A percentile compares a stretch with the other conserved stretches of the same genome.
These are phyloP conservation scores for Halenospora varia DNA, from an alignment of 495 filamentous ascomycete species.

Conservation along the genomic window DNA sequence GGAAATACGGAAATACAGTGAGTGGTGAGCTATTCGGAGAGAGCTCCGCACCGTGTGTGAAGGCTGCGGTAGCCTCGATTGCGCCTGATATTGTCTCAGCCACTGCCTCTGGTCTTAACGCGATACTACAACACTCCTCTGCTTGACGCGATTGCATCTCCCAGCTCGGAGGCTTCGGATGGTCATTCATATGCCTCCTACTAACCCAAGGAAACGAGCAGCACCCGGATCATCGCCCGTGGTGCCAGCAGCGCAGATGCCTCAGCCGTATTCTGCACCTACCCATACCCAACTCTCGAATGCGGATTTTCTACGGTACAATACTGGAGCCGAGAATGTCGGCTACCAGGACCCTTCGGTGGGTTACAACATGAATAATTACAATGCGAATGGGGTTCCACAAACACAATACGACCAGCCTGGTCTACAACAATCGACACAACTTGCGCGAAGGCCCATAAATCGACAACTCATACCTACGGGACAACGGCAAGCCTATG, in stretches of 20 bases:
- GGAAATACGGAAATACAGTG: constrained; percentile 1
- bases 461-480: constrained; percentile 59
- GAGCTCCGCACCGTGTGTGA: constrained; percentile 5
- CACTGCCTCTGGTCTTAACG: too few relatives aligned
- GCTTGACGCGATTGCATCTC: constrained; percentile 11
- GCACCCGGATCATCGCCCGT: constrained; percentile 63
- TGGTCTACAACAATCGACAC: constrained; percentile 48
- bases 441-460: constrained; percentile 59
- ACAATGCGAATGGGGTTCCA: constrained; percentile 26
- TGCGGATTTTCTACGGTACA: constrained; percentile 54
- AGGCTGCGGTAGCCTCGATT: constrained; percentile 27
- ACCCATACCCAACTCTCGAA: constrained; percentile 44
- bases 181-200: constrained; percentile 28
- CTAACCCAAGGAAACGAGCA: constrained; percentile 65
- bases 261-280: constrained; percentile 25
- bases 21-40: neutral
- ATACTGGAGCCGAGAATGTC: constrained; percentile 36
- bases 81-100: neutral
- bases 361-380: constrained; percentile 29
- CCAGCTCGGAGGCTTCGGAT: constrained; percentile 15
- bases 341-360: constrained; percentile 26
- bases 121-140: too few relatives aligned
- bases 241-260: constrained; percentile 15
- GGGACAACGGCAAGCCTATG: constrained; percentile 37
- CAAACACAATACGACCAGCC: constrained; percentile 37